phyloP scores from a whole-genome alignment of 768 basidiomycete genomes.

The Boletus eberwhitei region DNA sequence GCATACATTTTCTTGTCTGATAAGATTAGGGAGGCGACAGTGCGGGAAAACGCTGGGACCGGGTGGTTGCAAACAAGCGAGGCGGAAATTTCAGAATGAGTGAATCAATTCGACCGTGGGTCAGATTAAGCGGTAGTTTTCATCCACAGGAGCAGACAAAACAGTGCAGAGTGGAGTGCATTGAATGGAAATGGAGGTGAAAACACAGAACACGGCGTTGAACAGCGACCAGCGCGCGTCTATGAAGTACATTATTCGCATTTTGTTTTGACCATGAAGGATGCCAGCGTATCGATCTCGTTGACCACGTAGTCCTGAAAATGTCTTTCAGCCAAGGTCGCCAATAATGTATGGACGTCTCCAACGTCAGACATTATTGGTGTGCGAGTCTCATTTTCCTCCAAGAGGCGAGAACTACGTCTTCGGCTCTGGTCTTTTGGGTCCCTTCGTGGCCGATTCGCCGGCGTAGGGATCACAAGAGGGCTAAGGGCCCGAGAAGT shows the following conservation, averaged over 20 bases:
- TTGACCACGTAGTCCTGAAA: slow-evolving; percentile 60
- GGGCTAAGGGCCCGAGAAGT: slow-evolving; percentile 53
- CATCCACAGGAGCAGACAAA: neutral
- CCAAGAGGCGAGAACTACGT: slow-evolving; percentile 68
- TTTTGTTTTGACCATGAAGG: slow-evolving; percentile 74
- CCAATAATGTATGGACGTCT: slow-evolving; percentile 65
- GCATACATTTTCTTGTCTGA: slow-evolving; percentile 11
- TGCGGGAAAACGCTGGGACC: neutral
- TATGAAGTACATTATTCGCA: slow-evolving; percentile 36
- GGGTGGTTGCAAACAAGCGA: slow-evolving; percentile 1
- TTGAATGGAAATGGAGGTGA: slow-evolving; percentile 3
- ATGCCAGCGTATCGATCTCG: slow-evolving; percentile 79
- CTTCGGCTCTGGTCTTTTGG: slow-evolving; percentile 56
- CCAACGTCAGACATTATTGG: slow-evolving; percentile 69
- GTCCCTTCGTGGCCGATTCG: slow-evolving; percentile 72
- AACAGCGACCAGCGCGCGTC: slow-evolving; percentile 18
- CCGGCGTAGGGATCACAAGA: slow-evolving; percentile 45
- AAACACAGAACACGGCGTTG: slow-evolving; percentile 4
- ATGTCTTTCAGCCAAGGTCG: slow-evolving; percentile 68
- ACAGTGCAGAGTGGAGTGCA: slow-evolving; percentile 14
- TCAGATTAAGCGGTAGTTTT: slow-evolving; percentile 1
- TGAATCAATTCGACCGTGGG: neutral
- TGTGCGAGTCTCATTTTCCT: slow-evolving; percentile 56
- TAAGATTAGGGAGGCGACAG: slow-evolving; percentile 21
- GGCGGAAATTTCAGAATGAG: neutral